A percentile compares a stretch with the other conserved stretches of the same genome.
Conservation (phyloP, 306 rosid species). For the Adenanthera pavonina region DNA sequence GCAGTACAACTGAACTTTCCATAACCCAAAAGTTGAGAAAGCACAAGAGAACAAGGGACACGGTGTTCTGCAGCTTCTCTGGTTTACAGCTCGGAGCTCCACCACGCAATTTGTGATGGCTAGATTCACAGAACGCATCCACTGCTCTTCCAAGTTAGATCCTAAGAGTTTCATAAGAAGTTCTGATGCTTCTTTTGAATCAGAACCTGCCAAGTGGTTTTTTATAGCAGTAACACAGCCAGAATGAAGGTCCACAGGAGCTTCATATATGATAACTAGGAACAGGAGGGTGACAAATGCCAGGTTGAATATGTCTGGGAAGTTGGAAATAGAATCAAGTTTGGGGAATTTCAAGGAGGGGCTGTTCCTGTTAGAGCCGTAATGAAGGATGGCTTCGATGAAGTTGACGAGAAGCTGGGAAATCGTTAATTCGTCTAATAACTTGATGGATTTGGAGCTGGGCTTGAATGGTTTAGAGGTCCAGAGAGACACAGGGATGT, state of each 20-base stretch:
- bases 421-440: constrained; percentile 52
- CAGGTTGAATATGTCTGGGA: constrained; percentile 65
- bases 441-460: constrained; percentile 36
- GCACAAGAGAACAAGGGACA: constrained; percentile 79
- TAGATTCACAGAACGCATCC: constrained; percentile 92
- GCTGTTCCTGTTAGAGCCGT: constrained; percentile 63
- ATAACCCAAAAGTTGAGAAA: constrained; percentile 64
- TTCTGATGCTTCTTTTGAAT: constrained; percentile 60
- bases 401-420: constrained; percentile 63
- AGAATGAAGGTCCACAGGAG: constrained; percentile 65
- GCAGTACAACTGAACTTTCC: constrained; percentile 89
- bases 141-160: constrained; percentile 79
- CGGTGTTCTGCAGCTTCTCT: constrained; percentile 56
- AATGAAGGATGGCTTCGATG: constrained; percentile 71
- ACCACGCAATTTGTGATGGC: constrained; percentile 84
- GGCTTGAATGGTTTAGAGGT: constrained; percentile 69
- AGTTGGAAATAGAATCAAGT: constrained; percentile 51
- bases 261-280: constrained; percentile 85
- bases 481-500: constrained; percentile 79
- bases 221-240: constrained; percentile 59
- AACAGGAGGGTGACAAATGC: constrained; percentile 69
- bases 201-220: constrained; percentile 47
- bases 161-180: constrained; percentile 74
- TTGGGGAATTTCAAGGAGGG: constrained; percentile 58
- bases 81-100: constrained; percentile 57